These are phyloP conservation scores for Zopfia rhizophila DNA, from an alignment of 2,329 filamentous ascomycete genomes.

Conservation along the genomic window DNA sequence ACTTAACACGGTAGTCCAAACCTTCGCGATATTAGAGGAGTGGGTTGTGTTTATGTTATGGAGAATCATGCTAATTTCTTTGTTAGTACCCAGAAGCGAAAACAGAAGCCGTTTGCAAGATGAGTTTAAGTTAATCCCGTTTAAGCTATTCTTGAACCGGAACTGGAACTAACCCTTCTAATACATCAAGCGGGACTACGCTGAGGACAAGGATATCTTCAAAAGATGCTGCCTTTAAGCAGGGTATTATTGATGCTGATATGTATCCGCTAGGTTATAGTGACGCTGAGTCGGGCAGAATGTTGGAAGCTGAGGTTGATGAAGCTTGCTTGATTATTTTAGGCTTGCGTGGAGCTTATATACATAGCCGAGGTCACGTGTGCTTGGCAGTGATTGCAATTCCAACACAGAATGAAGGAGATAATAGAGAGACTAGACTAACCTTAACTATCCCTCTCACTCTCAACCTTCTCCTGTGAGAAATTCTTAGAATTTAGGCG, in stretches of 20 bases:
- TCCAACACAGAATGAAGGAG: conserved; percentile 25
- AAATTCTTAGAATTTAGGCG: conserved; percentile 26
- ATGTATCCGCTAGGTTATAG: too few relatives aligned
- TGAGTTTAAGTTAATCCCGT: conserved; percentile 20
- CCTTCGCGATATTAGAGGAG: conserved; percentile 17
- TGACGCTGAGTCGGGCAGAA: too few relatives aligned
- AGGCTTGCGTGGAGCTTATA: too few relatives aligned
- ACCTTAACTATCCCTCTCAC: conserved; percentile 18
- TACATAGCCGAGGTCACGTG: too few relatives aligned
- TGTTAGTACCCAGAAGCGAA: conserved; percentile 21
- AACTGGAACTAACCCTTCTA: conserved; percentile 15
- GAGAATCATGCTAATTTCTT: conserved; percentile 14
- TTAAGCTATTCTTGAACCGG: too few relatives aligned
- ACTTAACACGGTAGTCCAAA: conserved; percentile 21
- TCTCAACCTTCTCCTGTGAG: conserved; percentile 16
- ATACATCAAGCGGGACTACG: conserved; percentile 15
- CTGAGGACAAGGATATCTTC: conserved; percentile 14
- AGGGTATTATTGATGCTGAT: conserved; percentile 15
- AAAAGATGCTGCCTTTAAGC: conserved; percentile 21
- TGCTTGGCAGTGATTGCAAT: too few relatives aligned
- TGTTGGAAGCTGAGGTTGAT: too few relatives aligned
- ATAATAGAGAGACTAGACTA: conserved; percentile 20
- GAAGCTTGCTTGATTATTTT: too few relatives aligned
- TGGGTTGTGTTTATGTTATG: conserved; percentile 8
- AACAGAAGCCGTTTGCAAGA: conserved; percentile 14